Evolutionary conservation across 208 protist species (phyloP).

Genomic region (Angomonas ambiguus): DNA sequence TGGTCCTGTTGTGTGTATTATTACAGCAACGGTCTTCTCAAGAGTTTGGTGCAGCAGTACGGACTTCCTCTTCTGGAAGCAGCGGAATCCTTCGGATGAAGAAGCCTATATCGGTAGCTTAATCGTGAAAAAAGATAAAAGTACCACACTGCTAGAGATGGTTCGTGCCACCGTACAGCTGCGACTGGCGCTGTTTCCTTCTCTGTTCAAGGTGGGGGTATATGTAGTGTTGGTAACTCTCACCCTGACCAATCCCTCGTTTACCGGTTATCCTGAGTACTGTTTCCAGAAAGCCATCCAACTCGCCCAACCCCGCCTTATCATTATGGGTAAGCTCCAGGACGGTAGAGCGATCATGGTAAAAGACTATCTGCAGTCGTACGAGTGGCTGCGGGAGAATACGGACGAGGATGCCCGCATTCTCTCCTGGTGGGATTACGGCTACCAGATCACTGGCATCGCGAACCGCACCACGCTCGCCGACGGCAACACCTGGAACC

Average conservation of each 20-base stretch:
- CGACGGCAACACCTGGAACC: slow-evolving; percentile 99
- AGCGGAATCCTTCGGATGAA: not conserved
- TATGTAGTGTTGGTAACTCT: too few species aligned
- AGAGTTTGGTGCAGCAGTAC: slow-evolving; percentile 18
- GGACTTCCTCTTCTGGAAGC: slow-evolving; percentile 11
- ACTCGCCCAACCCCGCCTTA: slow-evolving; percentile 20
- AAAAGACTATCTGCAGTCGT: slow-evolving; percentile 97
- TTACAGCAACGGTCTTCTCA: slow-evolving; percentile 9
- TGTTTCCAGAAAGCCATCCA: not conserved
- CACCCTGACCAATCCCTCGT: too few species aligned
- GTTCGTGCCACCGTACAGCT: too few species aligned
- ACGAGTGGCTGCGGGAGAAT: slow-evolving; percentile 95
- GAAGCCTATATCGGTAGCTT: not conserved
- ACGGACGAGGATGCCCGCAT: slow-evolving; percentile 91
- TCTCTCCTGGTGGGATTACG: slow-evolving; percentile 99
- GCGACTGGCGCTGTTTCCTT: too few species aligned
- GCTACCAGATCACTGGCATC: slow-evolving; percentile 98
- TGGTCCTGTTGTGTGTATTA: slow-evolving; percentile 18
- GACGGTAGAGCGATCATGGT: slow-evolving; percentile 50
- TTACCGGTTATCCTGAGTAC: too few species aligned
- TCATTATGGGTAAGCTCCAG: slow-evolving; percentile 23
- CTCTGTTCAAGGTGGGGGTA: too few species aligned
- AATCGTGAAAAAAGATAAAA: not conserved
- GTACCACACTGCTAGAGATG: not conserved
- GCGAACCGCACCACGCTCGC: slow-evolving; percentile 94